phyloP scores from a whole-genome alignment of 306 rosid species.

The Mucuna pruriens region DNA sequence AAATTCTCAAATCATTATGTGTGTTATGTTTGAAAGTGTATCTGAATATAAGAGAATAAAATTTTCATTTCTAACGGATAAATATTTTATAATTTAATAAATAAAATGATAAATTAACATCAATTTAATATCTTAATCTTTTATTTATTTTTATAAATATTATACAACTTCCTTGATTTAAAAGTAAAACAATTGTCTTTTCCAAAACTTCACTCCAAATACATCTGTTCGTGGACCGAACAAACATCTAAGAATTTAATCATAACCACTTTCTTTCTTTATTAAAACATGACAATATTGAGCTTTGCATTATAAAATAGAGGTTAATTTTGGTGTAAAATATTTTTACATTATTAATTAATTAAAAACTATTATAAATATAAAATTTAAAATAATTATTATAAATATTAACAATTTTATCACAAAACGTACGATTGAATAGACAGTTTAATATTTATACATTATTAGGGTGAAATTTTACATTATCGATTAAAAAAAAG shows the following conservation, averaged over 20 bases:
- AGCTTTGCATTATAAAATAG: neutral
- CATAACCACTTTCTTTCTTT: neutral
- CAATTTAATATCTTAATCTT: neutral
- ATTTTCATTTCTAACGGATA: neutral
- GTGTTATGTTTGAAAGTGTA: neutral
- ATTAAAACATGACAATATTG: neutral
- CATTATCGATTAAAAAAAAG: no score
- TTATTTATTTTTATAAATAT: neutral
- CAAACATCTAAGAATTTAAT: neutral
- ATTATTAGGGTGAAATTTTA: no score
- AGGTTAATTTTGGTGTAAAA: neutral
- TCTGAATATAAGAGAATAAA: neutral
- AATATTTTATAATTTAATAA: neutral
- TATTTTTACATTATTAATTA: no score
- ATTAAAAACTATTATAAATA: neutral
- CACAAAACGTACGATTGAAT: no score
- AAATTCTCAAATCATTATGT: conserved; percentile 10
- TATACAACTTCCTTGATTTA: neutral
- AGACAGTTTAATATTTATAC: no score
- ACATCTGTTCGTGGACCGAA: no score
- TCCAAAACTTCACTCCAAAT: neutral
- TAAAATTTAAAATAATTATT: no score
- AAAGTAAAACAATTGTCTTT: neutral
- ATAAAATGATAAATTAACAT: neutral
- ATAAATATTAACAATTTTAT: no score